Conservation (phyloP, 2,329 filamentous ascomycete genomes). For the Fusarium redolens region DNA sequence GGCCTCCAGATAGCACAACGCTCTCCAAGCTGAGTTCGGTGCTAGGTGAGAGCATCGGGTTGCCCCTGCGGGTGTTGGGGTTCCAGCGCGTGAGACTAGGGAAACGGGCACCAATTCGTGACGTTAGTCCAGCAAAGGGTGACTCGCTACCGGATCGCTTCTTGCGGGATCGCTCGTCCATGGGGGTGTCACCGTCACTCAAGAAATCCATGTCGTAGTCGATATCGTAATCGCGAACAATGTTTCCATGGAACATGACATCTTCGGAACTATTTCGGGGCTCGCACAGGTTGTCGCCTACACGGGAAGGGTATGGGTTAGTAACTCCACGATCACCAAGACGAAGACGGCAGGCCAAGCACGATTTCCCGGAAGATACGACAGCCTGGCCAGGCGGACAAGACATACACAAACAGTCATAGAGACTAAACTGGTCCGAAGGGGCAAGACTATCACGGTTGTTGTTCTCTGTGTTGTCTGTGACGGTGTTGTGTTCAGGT, state of each 20-base stretch:
- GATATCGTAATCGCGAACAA: constrained; percentile 59
- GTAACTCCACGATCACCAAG: constrained; percentile 20
- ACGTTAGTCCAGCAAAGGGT: constrained; percentile 70
- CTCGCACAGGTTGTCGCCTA: constrained; percentile 72
- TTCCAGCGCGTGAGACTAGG: constrained; percentile 64
- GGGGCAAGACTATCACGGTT: constrained; percentile 61
- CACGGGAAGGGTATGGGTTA: constrained; percentile 23
- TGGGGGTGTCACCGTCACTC: constrained; percentile 69
- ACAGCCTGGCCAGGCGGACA: constrained; percentile 11
- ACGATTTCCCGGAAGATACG: constrained; percentile 1
- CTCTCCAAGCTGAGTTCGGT: constrained; percentile 89
- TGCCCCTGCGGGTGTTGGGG: constrained; percentile 57
- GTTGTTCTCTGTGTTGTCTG: constrained; percentile 44
- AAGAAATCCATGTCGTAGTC: constrained; percentile 77
- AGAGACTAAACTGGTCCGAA: constrained; percentile 58
- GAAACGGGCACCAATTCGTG: constrained; percentile 73
- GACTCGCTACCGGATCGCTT: constrained; percentile 69
- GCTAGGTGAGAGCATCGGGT: constrained; percentile 67
- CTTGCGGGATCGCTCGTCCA: constrained; percentile 60
- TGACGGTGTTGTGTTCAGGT: constrained; percentile 61
- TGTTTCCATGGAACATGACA: constrained; percentile 48
- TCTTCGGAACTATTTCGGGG: constrained; percentile 63
- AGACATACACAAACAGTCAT: constrained; percentile 80
- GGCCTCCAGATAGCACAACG: constrained; percentile 71
- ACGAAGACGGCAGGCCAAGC: constrained; percentile 9